Base-by-base conservation (phyloP, 2,329 filamentous ascomycete species). In the Fusarium dlaminii region DNA sequence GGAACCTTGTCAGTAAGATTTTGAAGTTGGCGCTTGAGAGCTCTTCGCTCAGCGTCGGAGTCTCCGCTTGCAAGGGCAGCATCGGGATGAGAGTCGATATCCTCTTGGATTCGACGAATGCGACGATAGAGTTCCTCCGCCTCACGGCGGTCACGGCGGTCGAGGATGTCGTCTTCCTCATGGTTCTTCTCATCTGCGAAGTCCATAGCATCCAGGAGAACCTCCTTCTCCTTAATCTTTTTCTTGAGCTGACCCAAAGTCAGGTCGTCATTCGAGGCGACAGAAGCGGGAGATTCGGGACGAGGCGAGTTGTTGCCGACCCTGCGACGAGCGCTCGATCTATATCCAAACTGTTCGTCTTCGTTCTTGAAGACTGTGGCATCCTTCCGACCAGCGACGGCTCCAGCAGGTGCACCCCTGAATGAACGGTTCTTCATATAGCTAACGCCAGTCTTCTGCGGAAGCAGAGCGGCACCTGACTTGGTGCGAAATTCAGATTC, bases 361-460 rank as follows among this genome's bases (percentile, higher is more conserved):
- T 98, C 96, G 80, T 98, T 98, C 80, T 97, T 96, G 84, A 96
- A 99, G 7, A 98, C 93, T 0, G 96, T 99, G 6, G 93, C 96
- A 84, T 99, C 96, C 82, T 98, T 98, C 55, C 95, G 93, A 42
- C 89, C 89, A 49, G 85, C 85, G 49, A 86, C 86, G 55, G 87
- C 84, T 5, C 88, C 88, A 40, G 87, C 88, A 34, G 88, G 87
- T 30, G 87, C 87, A 22, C 90, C 90, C 65, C 92, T 90, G 87
- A 99, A 97, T 1, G 96, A 99, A 77, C 97, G 96, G 63, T 90
- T 95, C 84, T 99, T 99, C 78, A 98, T 89, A 79, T 98, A 98
- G 84, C 96, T 98, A 24, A 99, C 95, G n/a, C 96, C 96, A 17
- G 96, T 98, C 84, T 94, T 95, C 81, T 98, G 96, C 8, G 96